A percentile compares a stretch with the other conserved stretches of the same genome.
Evolutionary conservation across 164 flowering plant genomes (phyloP).

Genomic region (Chimonanthus praecox): DNA sequence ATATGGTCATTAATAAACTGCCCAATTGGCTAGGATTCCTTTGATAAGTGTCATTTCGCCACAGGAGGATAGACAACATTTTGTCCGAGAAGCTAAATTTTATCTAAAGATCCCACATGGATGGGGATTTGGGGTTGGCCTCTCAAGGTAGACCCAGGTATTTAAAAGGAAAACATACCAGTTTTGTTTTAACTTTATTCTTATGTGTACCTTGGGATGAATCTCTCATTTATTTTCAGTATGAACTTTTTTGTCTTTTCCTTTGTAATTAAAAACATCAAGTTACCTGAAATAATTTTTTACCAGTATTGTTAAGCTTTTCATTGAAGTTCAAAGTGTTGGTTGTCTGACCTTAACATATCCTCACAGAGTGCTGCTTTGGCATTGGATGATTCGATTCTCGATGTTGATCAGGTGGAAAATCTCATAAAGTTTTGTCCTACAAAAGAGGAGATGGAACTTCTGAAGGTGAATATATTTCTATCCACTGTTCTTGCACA

Average conservation of each 20-base stretch:
- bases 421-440: constrained; percentile 96
- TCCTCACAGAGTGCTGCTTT: constrained; percentile 74
- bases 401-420: constrained; percentile 96
- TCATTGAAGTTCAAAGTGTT: background rate
- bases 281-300: background rate
- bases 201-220: too few species aligned
- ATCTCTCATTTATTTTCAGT: too few species aligned
- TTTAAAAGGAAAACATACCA: too few species aligned
- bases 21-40: too few species aligned
- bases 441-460: constrained; percentile 98
- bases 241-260: background rate
- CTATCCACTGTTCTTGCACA: constrained; percentile 1
- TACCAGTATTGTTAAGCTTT: background rate
- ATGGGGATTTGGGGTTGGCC: too few species aligned
- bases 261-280: background rate
- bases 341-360: constrained; percentile 4
- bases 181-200: too few species aligned
- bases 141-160: too few species aligned
- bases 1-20: too few species aligned
- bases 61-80: too few species aligned
- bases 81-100: too few species aligned
- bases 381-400: constrained; percentile 83
- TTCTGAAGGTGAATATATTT: constrained; percentile 57
- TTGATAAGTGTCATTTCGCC: too few species aligned
- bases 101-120: too few species aligned